phyloP scores from a whole-genome alignment of 768 basidiomycete species.

The Boletus barrowsii region DNA sequence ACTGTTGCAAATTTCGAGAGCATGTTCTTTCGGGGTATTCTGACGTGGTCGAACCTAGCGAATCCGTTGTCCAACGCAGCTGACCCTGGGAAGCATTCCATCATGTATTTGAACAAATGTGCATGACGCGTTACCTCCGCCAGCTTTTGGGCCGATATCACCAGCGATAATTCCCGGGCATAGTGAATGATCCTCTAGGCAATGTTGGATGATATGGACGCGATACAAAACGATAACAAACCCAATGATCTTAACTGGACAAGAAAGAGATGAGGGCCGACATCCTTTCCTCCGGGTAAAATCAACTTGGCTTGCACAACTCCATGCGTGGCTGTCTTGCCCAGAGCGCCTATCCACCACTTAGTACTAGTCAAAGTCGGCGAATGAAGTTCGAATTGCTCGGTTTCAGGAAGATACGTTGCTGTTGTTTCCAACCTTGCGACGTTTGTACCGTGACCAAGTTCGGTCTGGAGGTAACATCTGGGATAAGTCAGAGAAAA shows the following conservation, averaged over 20 bases:
- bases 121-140: slow-evolving; percentile 28
- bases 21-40: slow-evolving; percentile 70
- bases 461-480: slow-evolving; percentile 75
- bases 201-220: background rate
- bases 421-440: slow-evolving; percentile 69
- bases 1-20: slow-evolving; percentile 72
- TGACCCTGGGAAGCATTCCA: slow-evolving; percentile 38
- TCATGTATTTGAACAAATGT: background rate
- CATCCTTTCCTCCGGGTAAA: slow-evolving; percentile 54
- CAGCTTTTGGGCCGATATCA: slow-evolving; percentile 52
- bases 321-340: slow-evolving; percentile 71
- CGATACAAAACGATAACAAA: slow-evolving; percentile 23
- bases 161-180: slow-evolving; percentile 63
- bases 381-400: slow-evolving; percentile 74
- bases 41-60: slow-evolving; percentile 60
- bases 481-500: slow-evolving; percentile 23
- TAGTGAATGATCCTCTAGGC: slow-evolving; percentile 53
- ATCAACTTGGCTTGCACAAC: slow-evolving; percentile 74
- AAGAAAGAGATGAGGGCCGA: slow-evolving; percentile 75
- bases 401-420: slow-evolving; percentile 61
- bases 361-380: slow-evolving; percentile 73
- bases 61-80: slow-evolving; percentile 64
- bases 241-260: slow-evolving; percentile 64
- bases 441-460: slow-evolving; percentile 77
- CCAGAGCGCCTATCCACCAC: slow-evolving; percentile 80